Percentiles rank a stretch among this genome's conserved stretches.
phyloP scores from a whole-genome alignment of 495 filamentous ascomycete genomes.

The Aspergillus cavernicola region DNA sequence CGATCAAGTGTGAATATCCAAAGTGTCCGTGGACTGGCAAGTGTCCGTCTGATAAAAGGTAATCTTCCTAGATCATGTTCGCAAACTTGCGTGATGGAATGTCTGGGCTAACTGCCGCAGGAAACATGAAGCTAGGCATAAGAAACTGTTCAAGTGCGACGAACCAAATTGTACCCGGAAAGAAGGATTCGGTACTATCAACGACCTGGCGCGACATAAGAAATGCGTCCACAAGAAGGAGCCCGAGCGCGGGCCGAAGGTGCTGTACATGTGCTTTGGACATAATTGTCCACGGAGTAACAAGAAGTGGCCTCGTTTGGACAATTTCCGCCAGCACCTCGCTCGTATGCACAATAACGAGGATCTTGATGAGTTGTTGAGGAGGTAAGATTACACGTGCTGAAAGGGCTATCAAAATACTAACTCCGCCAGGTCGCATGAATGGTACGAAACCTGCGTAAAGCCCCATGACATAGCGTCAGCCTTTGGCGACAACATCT shows the following conservation, averaged over 20 bases:
- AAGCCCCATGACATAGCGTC: constrained; percentile 14
- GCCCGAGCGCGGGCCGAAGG: constrained; percentile 49
- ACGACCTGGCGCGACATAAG: constrained; percentile 74
- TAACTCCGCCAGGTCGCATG: constrained; percentile 30
- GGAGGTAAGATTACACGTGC: constrained; percentile 41
- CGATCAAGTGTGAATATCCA: constrained; percentile 33
- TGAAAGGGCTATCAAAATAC: background rate
- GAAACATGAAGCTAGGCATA: constrained; percentile 78
- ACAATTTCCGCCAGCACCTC: constrained; percentile 90
- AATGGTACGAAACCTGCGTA: constrained; percentile 36
- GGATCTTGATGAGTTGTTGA: constrained; percentile 49
- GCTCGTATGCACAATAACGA: constrained; percentile 67
- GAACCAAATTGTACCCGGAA: constrained; percentile 54
- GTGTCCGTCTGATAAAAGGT: constrained; percentile 43
- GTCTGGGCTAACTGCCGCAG: constrained; percentile 43
- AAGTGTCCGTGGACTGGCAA: constrained; percentile 39
- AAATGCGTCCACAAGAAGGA: constrained; percentile 62
- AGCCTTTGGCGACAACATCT: constrained; percentile 6
- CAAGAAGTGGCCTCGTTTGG: constrained; percentile 82
- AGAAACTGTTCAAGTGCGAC: constrained; percentile 67
- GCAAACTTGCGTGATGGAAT: background rate
- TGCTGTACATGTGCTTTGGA: constrained; percentile 65
- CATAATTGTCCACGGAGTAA: constrained; percentile 59
- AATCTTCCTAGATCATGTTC: background rate
- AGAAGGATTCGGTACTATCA: constrained; percentile 75